Evolutionary conservation across 108 stramenopile genomes (phyloP).

Genomic region (Nannochloropsis gaditana): DNA sequence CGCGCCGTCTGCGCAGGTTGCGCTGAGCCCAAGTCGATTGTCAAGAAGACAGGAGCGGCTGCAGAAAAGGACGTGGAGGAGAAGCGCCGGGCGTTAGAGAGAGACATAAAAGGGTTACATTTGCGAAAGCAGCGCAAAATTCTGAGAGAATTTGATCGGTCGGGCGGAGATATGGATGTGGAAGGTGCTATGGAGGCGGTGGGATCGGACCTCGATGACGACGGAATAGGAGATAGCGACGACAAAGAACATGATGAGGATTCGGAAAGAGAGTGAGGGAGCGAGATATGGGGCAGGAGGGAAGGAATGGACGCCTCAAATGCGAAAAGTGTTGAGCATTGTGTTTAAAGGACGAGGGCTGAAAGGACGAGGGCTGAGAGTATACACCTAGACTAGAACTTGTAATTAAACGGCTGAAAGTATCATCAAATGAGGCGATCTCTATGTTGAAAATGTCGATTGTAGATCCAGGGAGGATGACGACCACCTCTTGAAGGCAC

Average conservation of each 20-base stretch:
- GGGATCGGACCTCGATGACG: not conserved
- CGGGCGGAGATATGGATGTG: not conserved
- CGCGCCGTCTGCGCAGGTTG: conserved; percentile 41
- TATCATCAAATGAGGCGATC: too few relatives aligned
- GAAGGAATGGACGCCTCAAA: not conserved
- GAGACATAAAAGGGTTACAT: not conserved
- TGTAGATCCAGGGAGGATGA: too few relatives aligned
- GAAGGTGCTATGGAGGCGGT: not conserved
- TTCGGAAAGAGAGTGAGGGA: not conserved
- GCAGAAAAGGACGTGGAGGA: not conserved
- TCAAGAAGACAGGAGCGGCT: not conserved
- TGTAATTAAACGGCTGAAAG: too few relatives aligned
- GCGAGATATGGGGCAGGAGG: not conserved
- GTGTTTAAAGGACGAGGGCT: not conserved
- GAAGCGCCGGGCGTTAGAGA: not conserved
- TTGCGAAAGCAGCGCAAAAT: conserved; percentile 2
- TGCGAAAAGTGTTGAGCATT: not conserved
- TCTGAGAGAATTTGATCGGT: conserved; percentile 3
- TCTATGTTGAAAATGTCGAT: too few relatives aligned
- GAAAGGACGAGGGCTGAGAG: not conserved
- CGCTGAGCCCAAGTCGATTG: not conserved
- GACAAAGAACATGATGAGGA: not conserved
- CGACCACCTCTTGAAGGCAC: too few relatives aligned
- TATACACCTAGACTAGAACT: not conserved
- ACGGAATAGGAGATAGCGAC: not conserved